Evolutionary conservation across 192 early-diverging fungal species (phyloP).

Genomic region (Diversispora eburnea): DNA sequence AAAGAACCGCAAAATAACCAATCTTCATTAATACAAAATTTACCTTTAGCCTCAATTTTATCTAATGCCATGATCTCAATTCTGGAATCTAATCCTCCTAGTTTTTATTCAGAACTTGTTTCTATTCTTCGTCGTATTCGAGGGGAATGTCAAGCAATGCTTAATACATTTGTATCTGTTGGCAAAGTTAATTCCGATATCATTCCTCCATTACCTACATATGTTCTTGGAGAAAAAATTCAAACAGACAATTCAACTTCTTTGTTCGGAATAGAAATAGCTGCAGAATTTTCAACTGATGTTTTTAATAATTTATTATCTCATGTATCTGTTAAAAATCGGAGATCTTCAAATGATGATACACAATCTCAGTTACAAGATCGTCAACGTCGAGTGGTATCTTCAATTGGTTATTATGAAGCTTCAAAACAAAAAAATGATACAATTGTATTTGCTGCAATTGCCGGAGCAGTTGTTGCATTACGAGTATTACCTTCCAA

Average conservation of each 20-base stretch:
- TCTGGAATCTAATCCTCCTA: slow-evolving; percentile 51
- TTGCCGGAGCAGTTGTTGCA: slow-evolving; percentile 78
- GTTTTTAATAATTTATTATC: slow-evolving; percentile 45
- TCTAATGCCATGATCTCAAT: slow-evolving; percentile 54
- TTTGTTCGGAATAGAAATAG: slow-evolving; percentile 57
- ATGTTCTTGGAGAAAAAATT: slow-evolving; percentile 36
- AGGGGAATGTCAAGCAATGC: slow-evolving; percentile 58
- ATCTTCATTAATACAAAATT: slow-evolving; percentile 31
- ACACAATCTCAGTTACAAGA: slow-evolving; percentile 42
- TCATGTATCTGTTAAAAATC: slow-evolving; percentile 36
- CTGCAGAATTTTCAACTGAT: slow-evolving; percentile 42
- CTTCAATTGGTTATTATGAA: slow-evolving; percentile 64
- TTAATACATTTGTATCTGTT: slow-evolving; percentile 58
- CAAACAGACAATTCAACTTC: slow-evolving; percentile 20
- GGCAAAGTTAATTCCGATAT: slow-evolving; percentile 37
- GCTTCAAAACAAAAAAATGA: slow-evolving; percentile 61
- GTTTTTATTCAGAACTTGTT: slow-evolving; percentile 63
- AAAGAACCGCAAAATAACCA: slow-evolving; percentile 33
- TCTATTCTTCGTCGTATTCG: slow-evolving; percentile 60
- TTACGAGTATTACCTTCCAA: slow-evolving; percentile 75
- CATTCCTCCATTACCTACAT: slow-evolving; percentile 54
- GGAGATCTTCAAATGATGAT: slow-evolving; percentile 29
- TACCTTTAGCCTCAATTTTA: slow-evolving; percentile 51
- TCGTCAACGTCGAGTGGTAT: slow-evolving; percentile 57
- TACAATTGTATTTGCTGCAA: slow-evolving; percentile 63